These are phyloP conservation scores for Ascochyta rabiei DNA, from an alignment of 2,329 filamentous ascomycete genomes.

Conservation along the genomic window DNA sequence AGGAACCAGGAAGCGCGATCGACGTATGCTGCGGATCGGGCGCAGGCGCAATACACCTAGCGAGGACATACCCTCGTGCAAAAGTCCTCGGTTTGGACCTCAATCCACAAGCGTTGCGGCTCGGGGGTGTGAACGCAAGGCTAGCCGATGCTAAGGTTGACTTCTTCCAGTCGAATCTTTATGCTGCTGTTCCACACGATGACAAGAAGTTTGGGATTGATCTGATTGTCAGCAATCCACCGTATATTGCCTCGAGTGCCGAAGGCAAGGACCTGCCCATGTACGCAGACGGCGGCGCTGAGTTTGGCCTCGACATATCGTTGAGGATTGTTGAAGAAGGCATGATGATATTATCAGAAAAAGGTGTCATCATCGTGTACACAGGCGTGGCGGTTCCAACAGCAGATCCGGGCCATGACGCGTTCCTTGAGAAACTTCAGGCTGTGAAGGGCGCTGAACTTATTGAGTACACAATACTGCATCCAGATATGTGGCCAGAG, in stretches of 20 bases:
- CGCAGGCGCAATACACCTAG: slow-evolving; percentile 33
- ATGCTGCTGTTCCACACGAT: slow-evolving; percentile 19
- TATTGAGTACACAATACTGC: slow-evolving; percentile 28
- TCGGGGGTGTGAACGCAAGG: slow-evolving; percentile 25
- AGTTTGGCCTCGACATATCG: slow-evolving; percentile 31
- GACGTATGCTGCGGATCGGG: slow-evolving; percentile 35
- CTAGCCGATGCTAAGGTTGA: slow-evolving; percentile 19
- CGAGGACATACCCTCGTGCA: slow-evolving; percentile 23
- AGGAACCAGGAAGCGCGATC: slow-evolving; percentile 19
- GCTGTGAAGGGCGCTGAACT: slow-evolving; percentile 18
- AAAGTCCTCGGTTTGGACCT: slow-evolving; percentile 28
- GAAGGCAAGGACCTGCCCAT: slow-evolving; percentile 30
- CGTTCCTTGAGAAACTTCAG: slow-evolving; percentile 26
- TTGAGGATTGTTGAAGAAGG: slow-evolving; percentile 29
- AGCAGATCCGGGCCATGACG: slow-evolving; percentile 22
- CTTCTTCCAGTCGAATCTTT: slow-evolving; percentile 30
- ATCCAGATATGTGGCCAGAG: slow-evolving; percentile 36
- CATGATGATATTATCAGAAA: slow-evolving; percentile 21
- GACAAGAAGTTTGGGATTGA: slow-evolving; percentile 20
- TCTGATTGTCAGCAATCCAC: slow-evolving; percentile 33
- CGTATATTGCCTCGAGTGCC: slow-evolving; percentile 31
- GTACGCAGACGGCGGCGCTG: slow-evolving; percentile 32
- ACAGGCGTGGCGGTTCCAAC: slow-evolving; percentile 31
- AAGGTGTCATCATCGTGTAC: slow-evolving; percentile 28
- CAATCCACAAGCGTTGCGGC: slow-evolving; percentile 25